These are phyloP conservation scores for Notholithocarpus densiflorus DNA, from an alignment of 306 rosid genomes.

Conservation along the genomic window DNA sequence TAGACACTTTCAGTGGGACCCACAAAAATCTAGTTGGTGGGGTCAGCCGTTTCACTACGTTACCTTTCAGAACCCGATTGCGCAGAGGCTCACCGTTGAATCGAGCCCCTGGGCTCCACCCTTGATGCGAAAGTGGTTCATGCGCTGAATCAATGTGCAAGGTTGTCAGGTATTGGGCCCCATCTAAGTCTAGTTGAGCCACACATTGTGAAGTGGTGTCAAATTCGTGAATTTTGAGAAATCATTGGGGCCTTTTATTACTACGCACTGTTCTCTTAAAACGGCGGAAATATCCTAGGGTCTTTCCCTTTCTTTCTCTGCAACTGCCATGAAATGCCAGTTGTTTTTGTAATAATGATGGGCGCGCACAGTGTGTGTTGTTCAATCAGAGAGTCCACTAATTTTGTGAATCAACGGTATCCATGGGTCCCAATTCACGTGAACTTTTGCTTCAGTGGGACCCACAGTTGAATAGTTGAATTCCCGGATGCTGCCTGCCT, in stretches of 20 bases:
- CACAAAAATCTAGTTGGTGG: background rate
- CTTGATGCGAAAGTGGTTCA: background rate
- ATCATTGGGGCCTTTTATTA: background rate
- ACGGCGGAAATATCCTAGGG: conserved; percentile 11
- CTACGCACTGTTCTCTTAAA: background rate
- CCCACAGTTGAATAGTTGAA: background rate
- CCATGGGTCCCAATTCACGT: conserved; percentile 26
- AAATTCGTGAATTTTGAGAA: conserved; percentile 1
- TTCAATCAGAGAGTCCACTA: background rate
- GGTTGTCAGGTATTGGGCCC: background rate
- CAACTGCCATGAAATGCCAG: background rate
- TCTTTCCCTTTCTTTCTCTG: background rate
- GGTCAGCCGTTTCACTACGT: background rate
- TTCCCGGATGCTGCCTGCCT: too few species aligned
- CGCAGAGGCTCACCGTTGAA: conserved; percentile 26
- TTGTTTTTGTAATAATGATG: background rate
- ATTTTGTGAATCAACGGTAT: conserved; percentile 6
- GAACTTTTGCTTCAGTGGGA: background rate
- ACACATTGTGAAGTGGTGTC: background rate
- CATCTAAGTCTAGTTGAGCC: background rate
- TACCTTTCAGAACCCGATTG: conserved; percentile 15
- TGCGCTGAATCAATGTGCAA: background rate
- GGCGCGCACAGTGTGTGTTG: too few species aligned
- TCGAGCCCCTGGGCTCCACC: conserved; percentile 16
- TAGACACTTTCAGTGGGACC: conserved; percentile 6